Percentiles rank a stretch among this genome's conserved stretches.
Conservation (phyloP, 257 asterid genomes). For the Rauvolfia tetraphylla region DNA sequence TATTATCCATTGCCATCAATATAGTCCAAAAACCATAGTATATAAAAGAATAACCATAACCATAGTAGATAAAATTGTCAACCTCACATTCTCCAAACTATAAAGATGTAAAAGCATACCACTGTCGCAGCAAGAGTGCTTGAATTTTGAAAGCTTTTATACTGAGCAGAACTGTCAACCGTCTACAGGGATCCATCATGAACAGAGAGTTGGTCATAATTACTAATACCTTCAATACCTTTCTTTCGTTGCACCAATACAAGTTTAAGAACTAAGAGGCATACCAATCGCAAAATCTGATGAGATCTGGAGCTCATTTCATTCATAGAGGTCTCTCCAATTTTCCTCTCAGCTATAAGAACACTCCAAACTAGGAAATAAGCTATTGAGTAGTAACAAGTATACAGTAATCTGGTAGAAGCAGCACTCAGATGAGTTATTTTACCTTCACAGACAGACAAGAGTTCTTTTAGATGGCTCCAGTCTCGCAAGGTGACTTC, state of each 20-base stretch:
- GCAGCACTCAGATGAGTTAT: background rate
- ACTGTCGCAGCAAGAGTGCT: constrained; percentile 76
- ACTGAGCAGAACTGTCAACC: constrained; percentile 67
- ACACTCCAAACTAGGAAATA: constrained; percentile 6
- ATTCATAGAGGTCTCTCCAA: constrained; percentile 83
- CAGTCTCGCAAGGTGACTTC: constrained; percentile 58
- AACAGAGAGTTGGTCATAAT: constrained; percentile 3
- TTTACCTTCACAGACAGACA: constrained; percentile 72
- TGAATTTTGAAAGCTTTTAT: constrained; percentile 38
- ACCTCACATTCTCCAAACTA: too few relatives aligned
- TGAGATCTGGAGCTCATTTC: constrained; percentile 95
- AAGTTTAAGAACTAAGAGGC: constrained; percentile 11
- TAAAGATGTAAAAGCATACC: constrained; percentile 37
- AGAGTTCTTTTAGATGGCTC: constrained; percentile 62
- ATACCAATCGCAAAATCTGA: constrained; percentile 82
- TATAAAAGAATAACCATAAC: too few relatives aligned
- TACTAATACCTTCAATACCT: background rate
- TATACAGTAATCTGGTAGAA: background rate
- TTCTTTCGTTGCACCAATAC: too few relatives aligned
- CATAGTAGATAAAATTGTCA: too few relatives aligned
- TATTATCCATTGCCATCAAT: background rate
- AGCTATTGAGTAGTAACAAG: background rate
- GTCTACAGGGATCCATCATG: constrained; percentile 42
- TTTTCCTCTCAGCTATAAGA: constrained; percentile 78
- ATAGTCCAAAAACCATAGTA: too few relatives aligned